These are phyloP conservation scores for Plectranthus barbatus DNA, from an alignment of 257 asterid genomes.

Conservation along the genomic window DNA sequence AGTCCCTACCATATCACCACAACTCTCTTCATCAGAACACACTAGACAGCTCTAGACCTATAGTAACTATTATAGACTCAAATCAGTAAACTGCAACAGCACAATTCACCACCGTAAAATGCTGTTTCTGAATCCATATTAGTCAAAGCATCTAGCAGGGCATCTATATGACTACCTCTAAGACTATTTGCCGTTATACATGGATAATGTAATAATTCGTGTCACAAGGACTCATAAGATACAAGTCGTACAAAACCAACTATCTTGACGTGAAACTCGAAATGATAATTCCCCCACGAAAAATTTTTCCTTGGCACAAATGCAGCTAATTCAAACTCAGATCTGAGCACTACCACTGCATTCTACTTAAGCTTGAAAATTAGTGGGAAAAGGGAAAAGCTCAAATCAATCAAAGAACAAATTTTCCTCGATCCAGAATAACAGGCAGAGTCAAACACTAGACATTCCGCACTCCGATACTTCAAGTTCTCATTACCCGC, in stretches of 20 bases:
- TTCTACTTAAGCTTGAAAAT: background rate
- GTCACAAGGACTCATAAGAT: slow-evolving; percentile 2
- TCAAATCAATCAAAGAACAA: slow-evolving; percentile 2
- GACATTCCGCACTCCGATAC: slow-evolving; percentile 11
- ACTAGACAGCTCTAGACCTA: background rate
- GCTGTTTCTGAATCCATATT: slow-evolving; percentile 7
- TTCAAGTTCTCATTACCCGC: background rate
- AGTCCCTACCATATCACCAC: background rate
- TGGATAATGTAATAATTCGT: background rate
- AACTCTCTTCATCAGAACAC: background rate
- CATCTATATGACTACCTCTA: background rate
- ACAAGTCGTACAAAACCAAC: background rate
- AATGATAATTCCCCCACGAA: too few species aligned
- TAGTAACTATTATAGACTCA: background rate
- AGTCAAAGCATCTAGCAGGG: background rate
- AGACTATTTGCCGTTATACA: background rate
- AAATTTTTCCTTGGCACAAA: background rate
- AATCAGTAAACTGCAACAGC: background rate
- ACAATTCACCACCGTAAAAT: background rate
- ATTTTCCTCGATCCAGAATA: slow-evolving; percentile 1
- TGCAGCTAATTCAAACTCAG: slow-evolving; percentile 11
- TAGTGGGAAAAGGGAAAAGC: background rate
- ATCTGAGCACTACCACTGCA: background rate
- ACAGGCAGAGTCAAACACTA: background rate
- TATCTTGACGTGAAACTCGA: background rate